phyloP scores from a whole-genome alignment of 2,329 filamentous ascomycete genomes.

The Phialophora chinensis region DNA sequence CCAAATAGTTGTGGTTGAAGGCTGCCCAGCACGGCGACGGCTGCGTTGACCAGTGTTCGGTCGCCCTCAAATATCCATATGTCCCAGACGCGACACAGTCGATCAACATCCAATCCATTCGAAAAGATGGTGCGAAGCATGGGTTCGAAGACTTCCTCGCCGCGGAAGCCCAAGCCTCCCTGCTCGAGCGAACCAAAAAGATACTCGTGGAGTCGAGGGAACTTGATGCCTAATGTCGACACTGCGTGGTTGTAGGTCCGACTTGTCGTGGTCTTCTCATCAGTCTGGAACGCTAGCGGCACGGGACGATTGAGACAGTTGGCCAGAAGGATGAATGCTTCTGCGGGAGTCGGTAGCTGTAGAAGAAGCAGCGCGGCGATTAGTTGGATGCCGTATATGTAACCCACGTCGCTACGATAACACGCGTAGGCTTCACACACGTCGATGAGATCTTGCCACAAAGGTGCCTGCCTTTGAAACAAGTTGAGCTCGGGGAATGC shows the following conservation, averaged over 20 bases:
- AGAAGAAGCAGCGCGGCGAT: conserved; percentile 65
- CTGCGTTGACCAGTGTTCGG: conserved; percentile 53
- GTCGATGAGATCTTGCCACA: conserved; percentile 62
- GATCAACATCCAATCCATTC: conserved; percentile 59
- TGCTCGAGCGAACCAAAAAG: conserved; percentile 49
- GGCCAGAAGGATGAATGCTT: conserved; percentile 64
- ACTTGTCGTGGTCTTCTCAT: conserved; percentile 62
- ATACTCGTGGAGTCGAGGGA: conserved; percentile 60
- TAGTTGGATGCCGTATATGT: conserved; percentile 64
- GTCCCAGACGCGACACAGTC: conserved; percentile 64
- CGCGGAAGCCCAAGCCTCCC: conserved; percentile 40
- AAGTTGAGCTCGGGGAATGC: conserved; percentile 65
- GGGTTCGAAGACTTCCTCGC: conserved; percentile 57
- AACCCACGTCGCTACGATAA: conserved; percentile 68
- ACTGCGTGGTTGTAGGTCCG: conserved; percentile 63
- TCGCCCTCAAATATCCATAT: conserved; percentile 68
- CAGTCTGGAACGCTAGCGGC: conserved; percentile 65
- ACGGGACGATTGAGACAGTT: conserved; percentile 67
- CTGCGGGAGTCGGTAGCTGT: conserved; percentile 58
- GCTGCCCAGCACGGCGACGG: conserved; percentile 52
- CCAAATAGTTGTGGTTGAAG: conserved; percentile 52
- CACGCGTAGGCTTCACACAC: conserved; percentile 67
- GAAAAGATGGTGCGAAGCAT: conserved; percentile 62
- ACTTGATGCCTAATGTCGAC: conserved; percentile 64
- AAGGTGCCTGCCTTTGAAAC: conserved; percentile 60